Percentiles rank a stretch among this genome's conserved stretches.
These are phyloP conservation scores for Gnomoniopsis smithogilvyi DNA, from an alignment of 2,329 filamentous ascomycete species.

Conservation along the genomic window DNA sequence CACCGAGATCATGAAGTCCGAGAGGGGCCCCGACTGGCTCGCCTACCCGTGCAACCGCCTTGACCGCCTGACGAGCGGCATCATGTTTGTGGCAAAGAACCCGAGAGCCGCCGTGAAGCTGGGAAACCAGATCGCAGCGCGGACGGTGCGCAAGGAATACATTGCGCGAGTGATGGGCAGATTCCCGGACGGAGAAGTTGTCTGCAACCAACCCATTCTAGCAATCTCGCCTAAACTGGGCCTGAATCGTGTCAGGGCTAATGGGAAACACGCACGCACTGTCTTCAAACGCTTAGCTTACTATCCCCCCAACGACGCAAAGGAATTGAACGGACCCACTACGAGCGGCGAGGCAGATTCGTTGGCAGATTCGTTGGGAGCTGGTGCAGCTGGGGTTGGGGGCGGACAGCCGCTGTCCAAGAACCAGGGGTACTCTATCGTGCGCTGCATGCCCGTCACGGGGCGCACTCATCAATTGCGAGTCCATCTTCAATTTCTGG, in stretches of 20 bases:
- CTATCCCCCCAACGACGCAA: conserved; percentile 57
- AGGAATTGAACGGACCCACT: conserved; percentile 18
- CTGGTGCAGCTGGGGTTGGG: conserved; percentile 11
- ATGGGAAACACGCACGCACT: conserved; percentile 83
- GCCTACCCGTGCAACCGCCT: conserved; percentile 83
- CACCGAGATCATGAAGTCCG: conserved; percentile 85
- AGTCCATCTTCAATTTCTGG: conserved; percentile 91
- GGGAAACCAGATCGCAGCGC: conserved; percentile 69
- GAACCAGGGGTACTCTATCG: conserved; percentile 86
- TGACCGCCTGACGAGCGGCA: conserved; percentile 87
- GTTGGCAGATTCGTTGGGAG: conserved; percentile 15
- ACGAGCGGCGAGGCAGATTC: conserved; percentile 20
- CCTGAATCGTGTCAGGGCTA: conserved; percentile 89
- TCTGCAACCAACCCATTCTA: conserved; percentile 91
- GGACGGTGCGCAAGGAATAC: conserved; percentile 93
- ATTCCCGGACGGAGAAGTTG: conserved; percentile 86
- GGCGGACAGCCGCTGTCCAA: conserved; percentile 39
- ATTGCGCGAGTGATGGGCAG: conserved; percentile 85
- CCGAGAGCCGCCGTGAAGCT: conserved; percentile 75
- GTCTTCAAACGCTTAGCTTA: conserved; percentile 93
- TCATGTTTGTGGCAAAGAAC: conserved; percentile 97
- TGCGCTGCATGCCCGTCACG: conserved; percentile 89
- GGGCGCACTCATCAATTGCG: conserved; percentile 93
- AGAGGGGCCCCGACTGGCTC: conserved; percentile 55
- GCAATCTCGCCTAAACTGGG: conserved; percentile 94